phyloP scores from a whole-genome alignment of 2,329 filamentous ascomycete species.

The Fusarium chaquense region DNA sequence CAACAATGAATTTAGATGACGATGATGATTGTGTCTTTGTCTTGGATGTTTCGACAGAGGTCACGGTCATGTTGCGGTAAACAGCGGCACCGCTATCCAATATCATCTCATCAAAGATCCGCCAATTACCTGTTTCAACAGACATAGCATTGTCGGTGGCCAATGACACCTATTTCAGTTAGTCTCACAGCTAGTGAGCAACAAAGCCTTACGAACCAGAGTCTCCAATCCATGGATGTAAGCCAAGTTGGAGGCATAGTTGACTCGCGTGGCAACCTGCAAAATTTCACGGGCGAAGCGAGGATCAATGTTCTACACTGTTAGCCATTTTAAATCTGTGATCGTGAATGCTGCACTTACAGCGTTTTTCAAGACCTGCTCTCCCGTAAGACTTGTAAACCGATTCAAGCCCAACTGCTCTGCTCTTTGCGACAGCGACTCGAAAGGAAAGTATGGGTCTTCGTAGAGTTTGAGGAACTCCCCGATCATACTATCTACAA shows the following conservation, averaged over 20 bases:
- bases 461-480: slow-evolving; percentile 86
- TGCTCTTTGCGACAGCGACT: slow-evolving; percentile 76
- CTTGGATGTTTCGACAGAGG: slow-evolving; percentile 65
- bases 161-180: slow-evolving; percentile 76
- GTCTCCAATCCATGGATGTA: slow-evolving; percentile 89
- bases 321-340: background rate
- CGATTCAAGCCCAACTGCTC: slow-evolving; percentile 75
- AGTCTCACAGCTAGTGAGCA: background rate
- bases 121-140: slow-evolving; percentile 90
- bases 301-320: slow-evolving; percentile 64
- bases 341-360: slow-evolving; percentile 48
- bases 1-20: slow-evolving; percentile 61
- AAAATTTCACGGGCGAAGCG: slow-evolving; percentile 83
- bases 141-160: slow-evolving; percentile 85
- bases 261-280: slow-evolving; percentile 91
- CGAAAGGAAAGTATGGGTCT: slow-evolving; percentile 84
- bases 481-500: slow-evolving; percentile 78
- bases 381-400: slow-evolving; percentile 77
- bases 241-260: slow-evolving; percentile 91
- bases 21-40: slow-evolving; percentile 56
- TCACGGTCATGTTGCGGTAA: slow-evolving; percentile 75
- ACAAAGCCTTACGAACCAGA: slow-evolving; percentile 66
- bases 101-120: slow-evolving; percentile 89
- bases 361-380: slow-evolving; percentile 76
- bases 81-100: slow-evolving; percentile 71